A percentile compares a stretch with the other conserved stretches of the same genome.
Conservation (phyloP, 164 flowering plant genomes). For the Sedum album region DNA sequence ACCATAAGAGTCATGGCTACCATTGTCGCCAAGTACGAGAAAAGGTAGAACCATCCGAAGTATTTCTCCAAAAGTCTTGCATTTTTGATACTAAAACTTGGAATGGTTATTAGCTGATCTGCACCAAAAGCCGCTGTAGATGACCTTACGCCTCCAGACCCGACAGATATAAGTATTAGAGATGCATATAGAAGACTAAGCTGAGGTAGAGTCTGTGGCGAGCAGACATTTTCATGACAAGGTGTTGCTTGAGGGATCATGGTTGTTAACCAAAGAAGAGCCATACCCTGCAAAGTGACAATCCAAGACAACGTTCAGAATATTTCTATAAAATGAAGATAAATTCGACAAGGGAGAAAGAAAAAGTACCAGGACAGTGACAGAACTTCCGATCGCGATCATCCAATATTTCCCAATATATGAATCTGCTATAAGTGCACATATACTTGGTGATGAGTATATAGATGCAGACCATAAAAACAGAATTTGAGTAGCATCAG, state of each 20-base stretch:
- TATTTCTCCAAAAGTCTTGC: slow-evolving; percentile 14
- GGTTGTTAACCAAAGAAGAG: too few species aligned
- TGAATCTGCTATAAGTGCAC: too few species aligned
- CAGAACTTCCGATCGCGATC: slow-evolving; percentile 24
- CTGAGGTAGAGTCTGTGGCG: slow-evolving; percentile 16
- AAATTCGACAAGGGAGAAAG: slow-evolving; percentile 4
- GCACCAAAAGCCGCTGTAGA: too few species aligned
- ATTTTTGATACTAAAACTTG: neutral
- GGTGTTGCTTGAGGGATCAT: too few species aligned
- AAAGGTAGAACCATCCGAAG: too few species aligned
- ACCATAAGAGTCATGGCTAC: slow-evolving; percentile 17
- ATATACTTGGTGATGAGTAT: too few species aligned
- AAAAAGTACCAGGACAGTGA: too few species aligned
- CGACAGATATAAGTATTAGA: too few species aligned
- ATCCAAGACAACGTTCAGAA: neutral
- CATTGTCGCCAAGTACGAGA: slow-evolving; percentile 2
- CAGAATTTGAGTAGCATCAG: too few species aligned
- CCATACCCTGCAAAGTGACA: slow-evolving; percentile 21
- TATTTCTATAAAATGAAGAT: neutral
- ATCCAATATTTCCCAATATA: slow-evolving; percentile 20
- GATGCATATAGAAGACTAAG: too few species aligned
- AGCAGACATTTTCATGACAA: slow-evolving; percentile 6
- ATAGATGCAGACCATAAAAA: too few species aligned
- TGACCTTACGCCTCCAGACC: slow-evolving; percentile 28
- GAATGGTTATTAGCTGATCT: too few species aligned